These are phyloP conservation scores for Calonectria montana DNA, from an alignment of 2,329 filamentous ascomycete species.

Conservation along the genomic window DNA sequence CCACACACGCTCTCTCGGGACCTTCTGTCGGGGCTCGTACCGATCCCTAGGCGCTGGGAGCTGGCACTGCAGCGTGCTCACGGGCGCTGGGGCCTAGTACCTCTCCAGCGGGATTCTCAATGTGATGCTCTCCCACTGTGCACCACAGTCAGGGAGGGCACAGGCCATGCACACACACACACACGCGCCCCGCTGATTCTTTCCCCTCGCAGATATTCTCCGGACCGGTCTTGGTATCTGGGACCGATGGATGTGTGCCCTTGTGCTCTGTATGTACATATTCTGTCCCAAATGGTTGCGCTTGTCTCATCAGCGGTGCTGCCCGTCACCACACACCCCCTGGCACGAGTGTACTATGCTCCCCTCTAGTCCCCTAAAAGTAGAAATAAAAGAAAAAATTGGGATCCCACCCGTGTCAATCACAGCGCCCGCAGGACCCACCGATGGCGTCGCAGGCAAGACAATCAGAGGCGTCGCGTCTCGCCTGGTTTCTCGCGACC, in stretches of 20 bases:
- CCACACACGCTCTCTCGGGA: not conserved
- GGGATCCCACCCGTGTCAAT: not conserved
- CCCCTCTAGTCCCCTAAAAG: not conserved
- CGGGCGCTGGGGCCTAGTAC: conserved; percentile 10
- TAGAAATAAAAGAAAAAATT: not conserved
- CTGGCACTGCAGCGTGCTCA: conserved; percentile 14
- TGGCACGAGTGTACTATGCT: not conserved
- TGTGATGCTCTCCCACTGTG: conserved; percentile 17
- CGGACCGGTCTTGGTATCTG: conserved; percentile 10
- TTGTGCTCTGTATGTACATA: conserved; percentile 10
- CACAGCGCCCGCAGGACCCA: not conserved
- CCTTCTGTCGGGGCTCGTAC: conserved; percentile 17
- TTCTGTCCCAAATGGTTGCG: not conserved
- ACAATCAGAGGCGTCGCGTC: not conserved
- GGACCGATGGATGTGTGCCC: conserved; percentile 1
- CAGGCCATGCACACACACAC: conserved; percentile 13
- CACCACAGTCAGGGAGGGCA: conserved; percentile 2
- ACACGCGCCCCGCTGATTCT: conserved; percentile 20
- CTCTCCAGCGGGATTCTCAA: not conserved
- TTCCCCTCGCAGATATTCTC: conserved; percentile 18
- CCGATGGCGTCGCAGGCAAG: not conserved
- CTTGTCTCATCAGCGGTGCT: not conserved
- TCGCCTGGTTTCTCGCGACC: not conserved
- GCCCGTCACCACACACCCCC: not conserved
- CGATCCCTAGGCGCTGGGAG: conserved; percentile 22